Conservation (phyloP, 2,329 filamentous ascomycete species). For the Fusarium duplospermum region DNA sequence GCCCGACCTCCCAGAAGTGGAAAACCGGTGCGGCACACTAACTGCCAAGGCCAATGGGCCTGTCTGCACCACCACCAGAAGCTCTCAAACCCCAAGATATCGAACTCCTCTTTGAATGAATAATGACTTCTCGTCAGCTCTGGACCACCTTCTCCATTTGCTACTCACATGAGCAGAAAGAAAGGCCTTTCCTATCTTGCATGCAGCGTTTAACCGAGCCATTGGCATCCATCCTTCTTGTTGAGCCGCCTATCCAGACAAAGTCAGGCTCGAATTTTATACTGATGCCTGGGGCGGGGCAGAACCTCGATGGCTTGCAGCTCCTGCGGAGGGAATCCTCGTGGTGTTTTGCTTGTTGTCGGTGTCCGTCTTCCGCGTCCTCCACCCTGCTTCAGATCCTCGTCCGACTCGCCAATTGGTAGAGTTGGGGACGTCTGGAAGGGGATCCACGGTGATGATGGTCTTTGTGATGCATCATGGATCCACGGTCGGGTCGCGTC, state of each 20-base stretch:
- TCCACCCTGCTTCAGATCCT: neutral
- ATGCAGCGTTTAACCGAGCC: neutral
- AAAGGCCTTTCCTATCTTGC: neutral
- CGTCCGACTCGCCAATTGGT: slow-evolving; percentile 4
- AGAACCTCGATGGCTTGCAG: slow-evolving; percentile 5
- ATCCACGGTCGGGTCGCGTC: slow-evolving; percentile 12
- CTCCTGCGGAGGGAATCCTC: neutral
- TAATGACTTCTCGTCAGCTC: slow-evolving; percentile 18
- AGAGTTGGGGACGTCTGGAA: slow-evolving; percentile 14
- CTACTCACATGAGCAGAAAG: neutral
- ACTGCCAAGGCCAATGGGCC: neutral
- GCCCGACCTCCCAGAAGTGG: slow-evolving; percentile 27
- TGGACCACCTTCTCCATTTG: neutral
- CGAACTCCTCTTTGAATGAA: slow-evolving; percentile 8
- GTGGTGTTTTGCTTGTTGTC: slow-evolving; percentile 10
- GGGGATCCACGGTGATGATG: slow-evolving; percentile 22
- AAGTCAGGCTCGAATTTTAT: slow-evolving; percentile 3
- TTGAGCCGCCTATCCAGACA: slow-evolving; percentile 15
- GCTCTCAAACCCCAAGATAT: neutral
- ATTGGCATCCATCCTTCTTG: slow-evolving; percentile 5
- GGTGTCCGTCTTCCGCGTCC: slow-evolving; percentile 2
- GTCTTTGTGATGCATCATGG: slow-evolving; percentile 21
- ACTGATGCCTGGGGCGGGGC: slow-evolving; percentile 31
- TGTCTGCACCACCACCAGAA: neutral
- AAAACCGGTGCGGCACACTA: slow-evolving; percentile 22